Conservation (phyloP, 306 rosid species). For the Lathyrus aphaca region DNA sequence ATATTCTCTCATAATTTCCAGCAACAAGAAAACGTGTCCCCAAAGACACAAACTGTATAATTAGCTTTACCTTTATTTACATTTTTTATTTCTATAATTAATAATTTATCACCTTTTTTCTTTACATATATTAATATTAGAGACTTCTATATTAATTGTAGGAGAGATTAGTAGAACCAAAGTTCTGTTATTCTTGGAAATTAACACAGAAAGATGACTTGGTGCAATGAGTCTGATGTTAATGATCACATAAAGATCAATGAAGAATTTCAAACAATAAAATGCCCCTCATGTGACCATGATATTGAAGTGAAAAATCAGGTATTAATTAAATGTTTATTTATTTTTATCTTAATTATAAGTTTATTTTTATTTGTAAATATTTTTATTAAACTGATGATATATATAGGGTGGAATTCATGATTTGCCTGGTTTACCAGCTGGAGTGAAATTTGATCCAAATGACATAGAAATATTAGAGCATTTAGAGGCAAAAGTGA, state of each 20-base stretch:
- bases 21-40: conserved; percentile 38
- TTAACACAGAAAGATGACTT: conserved; percentile 54
- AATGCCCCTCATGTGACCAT: conserved; percentile 83
- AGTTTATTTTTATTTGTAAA: not conserved
- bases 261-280: conserved; percentile 47
- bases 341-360: not conserved
- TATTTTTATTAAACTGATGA: not conserved
- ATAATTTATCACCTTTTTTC: not conserved
- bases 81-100: not conserved
- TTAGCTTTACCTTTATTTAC: conserved; percentile 33
- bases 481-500: conserved; percentile 83
- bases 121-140: not conserved
- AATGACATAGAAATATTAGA: conserved; percentile 79
- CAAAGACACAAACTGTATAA: conserved; percentile 37
- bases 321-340: conserved; percentile 41
- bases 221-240: conserved; percentile 61
- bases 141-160: conserved; percentile 8
- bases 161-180: conserved; percentile 42
- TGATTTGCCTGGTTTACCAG: conserved; percentile 81
- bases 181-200: conserved; percentile 36
- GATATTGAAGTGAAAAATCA: conserved; percentile 63
- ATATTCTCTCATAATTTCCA: conserved; percentile 20
- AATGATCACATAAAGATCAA: conserved; percentile 16
- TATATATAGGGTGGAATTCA: conserved; percentile 55
- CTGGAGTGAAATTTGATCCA: conserved; percentile 93